Evolutionary conservation across 2,329 filamentous ascomycete genomes (phyloP).

Genomic region (Cladosporium sp.): DNA sequence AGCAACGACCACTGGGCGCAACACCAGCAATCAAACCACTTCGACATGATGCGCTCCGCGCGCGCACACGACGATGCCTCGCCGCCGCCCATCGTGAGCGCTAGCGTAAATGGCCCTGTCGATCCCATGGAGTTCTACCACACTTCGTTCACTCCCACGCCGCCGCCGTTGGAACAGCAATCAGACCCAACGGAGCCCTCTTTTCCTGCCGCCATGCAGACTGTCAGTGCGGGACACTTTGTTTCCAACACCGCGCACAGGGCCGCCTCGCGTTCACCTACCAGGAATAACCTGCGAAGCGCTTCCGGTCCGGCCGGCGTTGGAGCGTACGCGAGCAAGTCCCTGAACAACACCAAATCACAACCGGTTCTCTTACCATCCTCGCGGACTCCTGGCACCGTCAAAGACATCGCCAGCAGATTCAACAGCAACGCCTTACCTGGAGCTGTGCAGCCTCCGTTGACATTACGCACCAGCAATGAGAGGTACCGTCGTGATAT

Average conservation of each 20-base stretch:
- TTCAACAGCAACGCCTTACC: constrained; percentile 57
- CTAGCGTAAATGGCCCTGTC: constrained; percentile 17
- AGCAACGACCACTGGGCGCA: constrained; percentile 10
- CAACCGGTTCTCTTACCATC: constrained; percentile 26
- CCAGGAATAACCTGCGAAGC: constrained; percentile 15
- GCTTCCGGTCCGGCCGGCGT: constrained; percentile 18
- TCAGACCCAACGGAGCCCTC: constrained; percentile 3
- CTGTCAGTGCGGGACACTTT: constrained; percentile 3
- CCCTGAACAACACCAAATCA: constrained; percentile 24
- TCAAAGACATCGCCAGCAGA: constrained; percentile 74
- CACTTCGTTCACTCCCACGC: constrained; percentile 12
- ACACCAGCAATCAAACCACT: background rate
- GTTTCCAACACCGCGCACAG: background rate
- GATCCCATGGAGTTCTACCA: constrained; percentile 20
- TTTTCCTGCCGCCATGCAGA: constrained; percentile 8
- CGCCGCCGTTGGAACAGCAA: constrained; percentile 13
- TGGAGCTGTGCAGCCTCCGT: constrained; percentile 15
- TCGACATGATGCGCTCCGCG: constrained; percentile 5
- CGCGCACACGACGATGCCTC: background rate
- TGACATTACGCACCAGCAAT: constrained; percentile 22
- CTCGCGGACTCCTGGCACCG: constrained; percentile 34
- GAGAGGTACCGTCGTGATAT: constrained; percentile 22
- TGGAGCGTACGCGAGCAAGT: background rate
- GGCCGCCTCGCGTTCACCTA: constrained; percentile 9
- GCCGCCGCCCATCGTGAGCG: constrained; percentile 15